phyloP scores from a whole-genome alignment of 1,139 yeast genomes.

The Yamadazyma mexicana region DNA sequence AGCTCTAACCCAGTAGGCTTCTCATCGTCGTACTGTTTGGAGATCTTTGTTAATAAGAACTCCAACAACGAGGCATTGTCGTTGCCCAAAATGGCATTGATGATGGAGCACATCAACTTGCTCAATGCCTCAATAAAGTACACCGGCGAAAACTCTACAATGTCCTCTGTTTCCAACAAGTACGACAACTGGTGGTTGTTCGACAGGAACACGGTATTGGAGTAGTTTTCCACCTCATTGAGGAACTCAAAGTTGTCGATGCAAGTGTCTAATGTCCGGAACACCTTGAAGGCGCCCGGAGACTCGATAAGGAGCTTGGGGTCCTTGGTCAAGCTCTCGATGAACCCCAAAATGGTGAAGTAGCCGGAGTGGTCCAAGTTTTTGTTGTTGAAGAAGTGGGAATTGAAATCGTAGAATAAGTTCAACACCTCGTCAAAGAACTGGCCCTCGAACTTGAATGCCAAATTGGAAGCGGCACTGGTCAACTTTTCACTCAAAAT shows the following conservation, averaged over 20 bases:
- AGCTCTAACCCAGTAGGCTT: conserved; percentile 20
- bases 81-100: conserved; percentile 29
- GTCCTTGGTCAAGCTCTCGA: conserved; percentile 41
- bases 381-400: conserved; percentile 21
- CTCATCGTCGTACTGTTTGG: conserved; percentile 21
- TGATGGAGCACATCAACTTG: conserved; percentile 35
- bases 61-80: conserved; percentile 28
- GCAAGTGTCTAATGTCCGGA: conserved; percentile 35
- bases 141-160: conserved; percentile 41
- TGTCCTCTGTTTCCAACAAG: conserved; percentile 31
- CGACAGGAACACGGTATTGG: conserved; percentile 25
- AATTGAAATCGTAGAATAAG: conserved; percentile 30
- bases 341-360: conserved; percentile 46
- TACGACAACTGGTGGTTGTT: conserved; percentile 21
- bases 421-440: conserved; percentile 29
- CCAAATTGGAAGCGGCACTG: conserved; percentile 37
- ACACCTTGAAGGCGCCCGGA: conserved; percentile 31
- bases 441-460: conserved; percentile 28
- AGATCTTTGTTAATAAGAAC: conserved; percentile 27
- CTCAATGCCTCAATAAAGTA: conserved; percentile 46
- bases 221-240: conserved; percentile 37
- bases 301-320: conserved; percentile 33
- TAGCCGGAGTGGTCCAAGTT: conserved; percentile 36
- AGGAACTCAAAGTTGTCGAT: conserved; percentile 44
- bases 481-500: conserved; percentile 37